Conservation (phyloP, 2,329 filamentous ascomycete genomes). For the Eutypa lata region DNA sequence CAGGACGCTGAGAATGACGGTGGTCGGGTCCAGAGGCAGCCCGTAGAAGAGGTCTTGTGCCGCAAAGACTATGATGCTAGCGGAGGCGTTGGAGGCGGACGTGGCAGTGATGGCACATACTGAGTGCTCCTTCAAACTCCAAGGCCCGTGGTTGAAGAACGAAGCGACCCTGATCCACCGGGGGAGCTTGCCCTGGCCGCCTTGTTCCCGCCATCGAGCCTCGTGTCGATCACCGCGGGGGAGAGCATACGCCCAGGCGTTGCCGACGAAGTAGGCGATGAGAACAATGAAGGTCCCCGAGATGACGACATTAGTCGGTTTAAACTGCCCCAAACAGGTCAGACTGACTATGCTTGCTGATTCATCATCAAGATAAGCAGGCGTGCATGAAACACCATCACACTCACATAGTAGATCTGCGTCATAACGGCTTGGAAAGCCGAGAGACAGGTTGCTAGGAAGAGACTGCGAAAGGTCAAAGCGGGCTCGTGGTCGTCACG, state of each 20-base stretch:
- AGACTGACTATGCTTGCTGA: conserved; percentile 2
- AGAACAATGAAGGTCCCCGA: conserved; percentile 55
- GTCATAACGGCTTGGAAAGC: conserved; percentile 54
- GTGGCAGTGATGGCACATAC: conserved; percentile 53
- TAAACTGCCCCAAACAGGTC: conserved; percentile 37
- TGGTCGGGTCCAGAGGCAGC: conserved; percentile 39
- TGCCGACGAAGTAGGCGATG: conserved; percentile 54
- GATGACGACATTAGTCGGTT: conserved; percentile 46
- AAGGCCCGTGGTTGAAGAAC: conserved; percentile 50
- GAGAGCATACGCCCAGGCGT: conserved; percentile 42
- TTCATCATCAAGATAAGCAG: background rate
- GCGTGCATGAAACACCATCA: background rate
- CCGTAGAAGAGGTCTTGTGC: conserved; percentile 52
- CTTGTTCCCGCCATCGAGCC: conserved; percentile 41
- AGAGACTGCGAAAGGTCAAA: conserved; percentile 50
- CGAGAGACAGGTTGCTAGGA: conserved; percentile 46
- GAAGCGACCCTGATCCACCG: conserved; percentile 35
- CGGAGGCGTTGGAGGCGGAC: conserved; percentile 47
- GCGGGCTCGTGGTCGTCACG: conserved; percentile 51
- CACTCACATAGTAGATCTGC: conserved; percentile 50
- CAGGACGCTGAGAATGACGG: conserved; percentile 46
- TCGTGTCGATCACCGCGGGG: conserved; percentile 51
- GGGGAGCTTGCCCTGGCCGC: conserved; percentile 39
- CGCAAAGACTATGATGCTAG: conserved; percentile 40
- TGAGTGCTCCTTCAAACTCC: conserved; percentile 54